Conservation (phyloP, 2,329 filamentous ascomycete genomes). For the Aspergillus ruber region DNA sequence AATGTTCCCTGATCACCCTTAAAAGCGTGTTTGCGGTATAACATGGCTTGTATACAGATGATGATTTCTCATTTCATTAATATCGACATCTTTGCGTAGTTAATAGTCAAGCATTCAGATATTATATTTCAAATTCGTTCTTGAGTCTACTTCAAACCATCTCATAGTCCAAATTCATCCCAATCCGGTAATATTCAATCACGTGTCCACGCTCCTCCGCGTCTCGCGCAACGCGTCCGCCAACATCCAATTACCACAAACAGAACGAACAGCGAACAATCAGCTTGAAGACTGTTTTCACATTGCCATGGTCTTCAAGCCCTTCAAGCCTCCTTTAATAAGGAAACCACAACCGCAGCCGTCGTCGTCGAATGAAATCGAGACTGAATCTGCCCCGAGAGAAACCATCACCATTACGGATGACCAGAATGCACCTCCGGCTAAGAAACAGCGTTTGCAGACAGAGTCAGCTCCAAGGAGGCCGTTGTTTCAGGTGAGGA, state of each 20-base stretch:
- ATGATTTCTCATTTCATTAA: not conserved
- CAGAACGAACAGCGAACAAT: too few species aligned
- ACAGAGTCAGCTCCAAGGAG: slow-evolving; percentile 18
- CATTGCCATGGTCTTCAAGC: slow-evolving; percentile 38
- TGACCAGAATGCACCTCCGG: slow-evolving; percentile 13
- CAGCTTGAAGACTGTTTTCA: not conserved
- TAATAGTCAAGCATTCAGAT: too few species aligned
- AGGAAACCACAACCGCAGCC: slow-evolving; percentile 19
- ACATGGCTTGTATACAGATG: not conserved
- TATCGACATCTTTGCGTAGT: too few species aligned
- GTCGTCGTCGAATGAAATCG: not conserved
- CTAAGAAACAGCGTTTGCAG: slow-evolving; percentile 34
- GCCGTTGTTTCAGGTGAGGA: slow-evolving; percentile 27
- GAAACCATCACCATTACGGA: not conserved
- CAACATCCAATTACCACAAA: not conserved
- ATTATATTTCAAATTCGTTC: too few species aligned
- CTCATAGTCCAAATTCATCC: not conserved
- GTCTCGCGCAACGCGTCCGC: not conserved
- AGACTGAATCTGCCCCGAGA: not conserved
- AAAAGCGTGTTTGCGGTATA: not conserved
- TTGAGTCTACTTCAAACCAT: too few species aligned
- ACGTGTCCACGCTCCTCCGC: not conserved
- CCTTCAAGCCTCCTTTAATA: slow-evolving; percentile 40
- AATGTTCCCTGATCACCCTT: not conserved
- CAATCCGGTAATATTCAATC: not conserved